Conservation (phyloP, 2,329 filamentous ascomycete species). For the Hypoxylon sp. region DNA sequence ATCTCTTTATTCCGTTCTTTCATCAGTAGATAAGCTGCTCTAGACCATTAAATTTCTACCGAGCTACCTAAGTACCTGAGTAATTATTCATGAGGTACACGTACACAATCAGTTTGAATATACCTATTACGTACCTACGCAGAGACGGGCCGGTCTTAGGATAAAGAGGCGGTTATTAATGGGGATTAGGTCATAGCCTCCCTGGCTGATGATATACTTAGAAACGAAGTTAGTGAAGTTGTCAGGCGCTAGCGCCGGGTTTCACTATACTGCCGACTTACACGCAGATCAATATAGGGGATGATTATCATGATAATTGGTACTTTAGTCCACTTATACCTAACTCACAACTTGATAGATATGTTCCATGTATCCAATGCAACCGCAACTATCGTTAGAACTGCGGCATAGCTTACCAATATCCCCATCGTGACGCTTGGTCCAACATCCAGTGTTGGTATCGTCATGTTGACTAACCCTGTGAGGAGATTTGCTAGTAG, state of each 20-base stretch:
- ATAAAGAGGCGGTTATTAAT: not conserved
- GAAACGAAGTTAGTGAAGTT: not conserved
- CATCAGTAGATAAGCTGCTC: not conserved
- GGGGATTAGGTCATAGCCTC: not conserved
- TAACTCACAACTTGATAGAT: conserved; percentile 76
- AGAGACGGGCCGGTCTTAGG: not conserved
- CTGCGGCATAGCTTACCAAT: conserved; percentile 78
- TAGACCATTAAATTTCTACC: not conserved
- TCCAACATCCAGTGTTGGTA: conserved; percentile 83
- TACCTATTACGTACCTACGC: not conserved
- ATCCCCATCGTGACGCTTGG: conserved; percentile 78
- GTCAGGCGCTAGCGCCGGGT: not conserved
- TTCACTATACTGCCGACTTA: not conserved
- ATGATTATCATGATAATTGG: conserved; percentile 1
- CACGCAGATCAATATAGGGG: not conserved
- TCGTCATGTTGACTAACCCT: conserved; percentile 87
- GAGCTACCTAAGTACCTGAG: not conserved
- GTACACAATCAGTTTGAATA: not conserved
- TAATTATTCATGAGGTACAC: not conserved
- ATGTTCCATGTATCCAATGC: conserved; percentile 75
- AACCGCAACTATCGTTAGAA: conserved; percentile 78
- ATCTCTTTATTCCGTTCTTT: not conserved
- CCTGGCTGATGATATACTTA: not conserved
- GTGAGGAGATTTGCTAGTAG: conserved; percentile 91
- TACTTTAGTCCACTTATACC: not conserved